Evolutionary conservation across 495 filamentous ascomycete species (phyloP).

Genomic region (Lasiosphaeria hispida): DNA sequence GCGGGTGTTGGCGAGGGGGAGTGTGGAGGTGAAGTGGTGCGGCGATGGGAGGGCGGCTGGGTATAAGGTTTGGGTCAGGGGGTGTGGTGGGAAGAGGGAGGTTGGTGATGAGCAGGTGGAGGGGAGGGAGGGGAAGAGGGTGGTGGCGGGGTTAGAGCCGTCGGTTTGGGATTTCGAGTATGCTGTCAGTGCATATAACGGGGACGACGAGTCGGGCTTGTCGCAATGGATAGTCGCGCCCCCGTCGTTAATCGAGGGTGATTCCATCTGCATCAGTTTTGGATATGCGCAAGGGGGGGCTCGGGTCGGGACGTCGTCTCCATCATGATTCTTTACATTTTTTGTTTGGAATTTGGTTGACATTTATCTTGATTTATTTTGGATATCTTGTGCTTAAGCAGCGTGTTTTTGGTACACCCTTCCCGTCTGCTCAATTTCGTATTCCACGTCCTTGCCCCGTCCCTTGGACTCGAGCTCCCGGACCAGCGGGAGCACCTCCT

Average conservation of each 20-base stretch:
- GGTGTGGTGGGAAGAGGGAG: neutral
- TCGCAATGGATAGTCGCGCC: slow-evolving; percentile 18
- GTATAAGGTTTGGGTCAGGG: slow-evolving; percentile 8
- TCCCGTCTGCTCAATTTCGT: slow-evolving; percentile 41
- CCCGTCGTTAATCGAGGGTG: neutral
- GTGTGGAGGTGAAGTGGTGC: slow-evolving; percentile 13
- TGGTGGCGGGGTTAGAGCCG: neutral
- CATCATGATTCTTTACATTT: neutral
- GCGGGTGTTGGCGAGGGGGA: neutral
- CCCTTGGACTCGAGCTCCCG: slow-evolving; percentile 44
- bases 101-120: neutral
- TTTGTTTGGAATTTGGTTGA: neutral
- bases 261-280: slow-evolving; percentile 12
- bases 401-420: slow-evolving; percentile 34
- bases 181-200: slow-evolving; percentile 22
- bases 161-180: slow-evolving; percentile 18
- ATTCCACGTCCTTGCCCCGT: slow-evolving; percentile 42
- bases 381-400: neutral
- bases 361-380: too few relatives aligned
- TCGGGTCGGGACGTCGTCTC: neutral
- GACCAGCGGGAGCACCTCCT: slow-evolving; percentile 42
- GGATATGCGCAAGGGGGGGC: neutral
- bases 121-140: neutral
- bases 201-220: slow-evolving; percentile 7
- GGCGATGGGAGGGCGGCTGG: slow-evolving; percentile 1